Evolutionary conservation across 768 basidiomycete genomes (phyloP), one percentile per base, ranked within the genome.

Genomic region (Agaricus sinodeliciosus): DNA sequence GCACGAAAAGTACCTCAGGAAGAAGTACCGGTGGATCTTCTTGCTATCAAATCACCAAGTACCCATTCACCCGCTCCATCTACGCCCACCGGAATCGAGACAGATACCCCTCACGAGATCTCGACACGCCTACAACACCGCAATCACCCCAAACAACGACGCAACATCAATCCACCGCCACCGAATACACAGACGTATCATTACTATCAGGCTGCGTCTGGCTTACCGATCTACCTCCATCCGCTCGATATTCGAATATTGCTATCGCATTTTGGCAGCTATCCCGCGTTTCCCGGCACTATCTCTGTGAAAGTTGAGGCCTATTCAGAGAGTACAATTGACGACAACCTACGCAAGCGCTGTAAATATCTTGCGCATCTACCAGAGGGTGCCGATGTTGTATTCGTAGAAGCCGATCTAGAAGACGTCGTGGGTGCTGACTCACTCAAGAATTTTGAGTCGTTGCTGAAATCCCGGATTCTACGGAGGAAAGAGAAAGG

Each of bases 291-390:
- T 69, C 95, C 95, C 0, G 83, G 90, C 61, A 75, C 75, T 13
- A 87, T 99, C 58, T 76, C 78, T 4, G 77, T 96, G 28, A 78
- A 81, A n/a, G 85, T 96, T 26, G 90, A 92, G 60, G 82, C 82
- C 12, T 74, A 79, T 19, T 75, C 80, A 2, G 85, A 90, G 64
- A 81, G 88, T 41, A 81, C 87, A 0, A 86, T 99, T 58, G 90
- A 95, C 66, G 94, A 94, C 55, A 94, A 96, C 55, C 74, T 99
- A 25, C 84, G 94, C 44, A 90, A 92, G 68, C 85, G 94, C 28
- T 97, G 92, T 75, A 95, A 94, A 65, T 98, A 97, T 67, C 85
- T 99, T 56, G 82, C 83, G 3, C 94, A 98, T 67, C 76, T 97
- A 60, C 90, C 94, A 1, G 85, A 91, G 53, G 85, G 90, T 41